Percentiles rank a stretch among this genome's conserved stretches.
Conservation (phyloP, 129 eudicot species). For the Arctium minus region DNA sequence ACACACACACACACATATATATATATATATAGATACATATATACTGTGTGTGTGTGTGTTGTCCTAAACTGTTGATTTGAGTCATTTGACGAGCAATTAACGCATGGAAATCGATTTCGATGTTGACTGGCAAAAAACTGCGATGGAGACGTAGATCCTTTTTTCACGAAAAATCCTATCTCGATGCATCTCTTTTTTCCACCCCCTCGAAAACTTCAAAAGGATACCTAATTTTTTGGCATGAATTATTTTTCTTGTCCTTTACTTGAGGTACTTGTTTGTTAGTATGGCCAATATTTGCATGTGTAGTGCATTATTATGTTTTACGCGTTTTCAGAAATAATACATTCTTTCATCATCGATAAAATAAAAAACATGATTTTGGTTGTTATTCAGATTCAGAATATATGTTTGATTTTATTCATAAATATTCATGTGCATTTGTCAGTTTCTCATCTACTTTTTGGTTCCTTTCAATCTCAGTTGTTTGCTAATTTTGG, state of each 20-base stretch:
- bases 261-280: not conserved
- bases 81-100: not conserved
- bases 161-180: not conserved
- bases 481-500: not conserved
- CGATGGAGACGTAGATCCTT: not conserved
- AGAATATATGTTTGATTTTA: not conserved
- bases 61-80: not conserved
- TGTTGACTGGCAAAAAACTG: not conserved
- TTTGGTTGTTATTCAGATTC: not conserved
- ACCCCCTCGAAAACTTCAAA: not conserved
- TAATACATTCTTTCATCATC: not conserved
- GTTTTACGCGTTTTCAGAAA: not conserved
- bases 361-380: not conserved
- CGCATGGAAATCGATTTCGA: not conserved
- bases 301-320: constrained; percentile 3
- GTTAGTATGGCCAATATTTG: not conserved
- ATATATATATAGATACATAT: not conserved
- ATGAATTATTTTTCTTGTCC: not conserved
- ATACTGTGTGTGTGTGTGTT: not conserved
- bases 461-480: not conserved
- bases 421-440: not conserved
- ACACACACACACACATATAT: not conserved
- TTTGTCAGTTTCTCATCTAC: not conserved
- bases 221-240: not conserved
- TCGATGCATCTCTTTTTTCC: not conserved